Evolutionary conservation across 768 basidiomycete species (phyloP), one percentile per base, ranked within the genome.

Genomic region (Dioszegia aurantiaca): DNA sequence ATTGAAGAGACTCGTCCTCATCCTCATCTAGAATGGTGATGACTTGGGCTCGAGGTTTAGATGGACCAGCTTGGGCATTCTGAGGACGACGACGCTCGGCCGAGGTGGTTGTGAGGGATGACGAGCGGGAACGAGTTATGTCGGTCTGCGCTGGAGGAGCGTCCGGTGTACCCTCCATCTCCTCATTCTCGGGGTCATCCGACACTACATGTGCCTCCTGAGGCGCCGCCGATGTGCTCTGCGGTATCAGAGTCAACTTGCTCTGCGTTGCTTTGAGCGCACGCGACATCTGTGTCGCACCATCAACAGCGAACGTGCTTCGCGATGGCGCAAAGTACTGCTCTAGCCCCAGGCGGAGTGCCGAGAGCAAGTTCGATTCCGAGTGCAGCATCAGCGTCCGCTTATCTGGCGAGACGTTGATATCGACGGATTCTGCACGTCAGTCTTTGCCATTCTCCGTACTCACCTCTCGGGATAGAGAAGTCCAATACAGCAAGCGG

Each of bases 361-460:
- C 84, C 2, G 83, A 77, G 0, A 98, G 81, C 17, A 99, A 77
- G 60, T 87, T 87, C 11, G 80, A 81, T 74, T 99, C 94, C 72
- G 86, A 86, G 65, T 97, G 91, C 11, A 99, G 69, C 49, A 95
- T 86, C 36, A 98, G 87, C 0, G 90, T 93, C n/a, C 94, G 83
- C 71, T 98, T 99, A 79, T 98, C 95, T 0, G 95, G 94, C 61
- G 86, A 89, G 59, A 98, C 88, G 61, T 99, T 99, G 69, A 99
- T 85, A 70, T 99, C 95, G 67, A 77, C 67, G 43, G 69, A 62
- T 39, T 71, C 72, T 67, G 24, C 85, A 44, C 26, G 21, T 42
- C 28, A 36, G 52, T 46, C 55, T 9, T 28, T 40, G 42, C 24
- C 30, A 31, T 27, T 27, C n/a, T 47, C 27, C 12, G 24, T 6